Conservation (phyloP, 1,284 basidiomycete genomes). For the Omphalotus olearius region DNA sequence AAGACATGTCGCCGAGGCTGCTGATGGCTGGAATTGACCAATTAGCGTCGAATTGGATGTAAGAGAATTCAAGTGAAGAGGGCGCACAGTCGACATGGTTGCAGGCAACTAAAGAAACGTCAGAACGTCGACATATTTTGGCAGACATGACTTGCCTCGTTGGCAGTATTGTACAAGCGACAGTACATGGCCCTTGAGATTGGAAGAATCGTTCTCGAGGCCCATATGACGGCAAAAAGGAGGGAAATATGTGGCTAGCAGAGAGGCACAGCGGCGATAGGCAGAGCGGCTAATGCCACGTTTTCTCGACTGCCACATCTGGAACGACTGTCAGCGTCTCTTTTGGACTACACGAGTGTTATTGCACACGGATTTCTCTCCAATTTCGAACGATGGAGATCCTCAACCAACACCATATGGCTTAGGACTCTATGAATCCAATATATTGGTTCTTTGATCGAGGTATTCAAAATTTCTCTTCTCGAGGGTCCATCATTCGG, state of each 20-base stretch:
- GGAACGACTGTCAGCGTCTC: too few relatives aligned
- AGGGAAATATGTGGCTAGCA: too few relatives aligned
- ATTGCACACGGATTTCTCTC: too few relatives aligned
- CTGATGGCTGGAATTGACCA: slow-evolving; percentile 41
- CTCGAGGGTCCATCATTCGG: background rate
- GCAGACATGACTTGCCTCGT: slow-evolving; percentile 31
- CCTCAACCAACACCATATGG: too few relatives aligned
- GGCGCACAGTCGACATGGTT: slow-evolving; percentile 52
- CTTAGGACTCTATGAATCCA: background rate
- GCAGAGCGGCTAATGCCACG: too few relatives aligned
- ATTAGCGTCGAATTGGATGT: background rate
- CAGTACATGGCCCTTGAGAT: slow-evolving; percentile 33
- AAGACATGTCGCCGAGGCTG: slow-evolving; percentile 56
- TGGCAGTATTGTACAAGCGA: slow-evolving; percentile 36
- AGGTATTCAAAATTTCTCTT: background rate
- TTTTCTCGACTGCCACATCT: too few relatives aligned
- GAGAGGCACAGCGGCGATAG: too few relatives aligned
- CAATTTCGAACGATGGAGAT: too few relatives aligned
- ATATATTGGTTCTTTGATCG: background rate
- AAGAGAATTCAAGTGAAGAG: background rate
- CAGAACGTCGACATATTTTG: slow-evolving; percentile 6
- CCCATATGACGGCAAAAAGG: slow-evolving; percentile 7
- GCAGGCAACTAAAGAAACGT: slow-evolving; percentile 39
- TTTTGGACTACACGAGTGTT: too few relatives aligned
- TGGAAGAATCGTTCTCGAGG: slow-evolving; percentile 17